A percentile compares a stretch with the other conserved stretches of the same genome.
phyloP scores from a whole-genome alignment of 805 yeast species.

The Yarrowia keelungensis region DNA sequence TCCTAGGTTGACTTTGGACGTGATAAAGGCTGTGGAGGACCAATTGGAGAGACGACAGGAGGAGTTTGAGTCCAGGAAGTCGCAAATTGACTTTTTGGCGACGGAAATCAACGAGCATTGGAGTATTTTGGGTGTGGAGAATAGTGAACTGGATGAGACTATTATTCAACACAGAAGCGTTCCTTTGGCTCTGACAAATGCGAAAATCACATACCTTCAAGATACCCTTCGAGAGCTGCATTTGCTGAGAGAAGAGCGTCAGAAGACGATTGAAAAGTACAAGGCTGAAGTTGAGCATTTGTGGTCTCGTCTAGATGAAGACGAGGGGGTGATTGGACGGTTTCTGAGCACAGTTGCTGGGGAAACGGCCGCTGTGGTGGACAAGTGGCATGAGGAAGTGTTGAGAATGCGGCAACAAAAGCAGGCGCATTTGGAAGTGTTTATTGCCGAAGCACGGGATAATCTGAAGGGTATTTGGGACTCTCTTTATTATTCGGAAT shows the following conservation, averaged over 20 bases:
- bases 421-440: slow-evolving; percentile 67
- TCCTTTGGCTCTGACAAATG: background rate
- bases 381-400: slow-evolving; percentile 56
- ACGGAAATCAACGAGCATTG: slow-evolving; percentile 18
- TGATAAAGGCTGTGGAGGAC: background rate
- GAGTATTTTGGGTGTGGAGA: slow-evolving; percentile 24
- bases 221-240: slow-evolving; percentile 23
- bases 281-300: slow-evolving; percentile 20
- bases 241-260: slow-evolving; percentile 1
- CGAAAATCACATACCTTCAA: slow-evolving; percentile 8
- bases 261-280: slow-evolving; percentile 5
- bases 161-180: slow-evolving; percentile 24
- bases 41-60: background rate
- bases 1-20: slow-evolving; percentile 22
- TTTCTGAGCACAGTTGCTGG: slow-evolving; percentile 25
- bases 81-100: slow-evolving; percentile 18
- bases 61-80: slow-evolving; percentile 13
- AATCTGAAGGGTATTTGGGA: slow-evolving; percentile 70
- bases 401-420: slow-evolving; percentile 65
- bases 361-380: slow-evolving; percentile 16
- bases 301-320: slow-evolving; percentile 18
- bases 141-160: slow-evolving; percentile 24
- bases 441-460: slow-evolving; percentile 66
- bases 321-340: background rate
- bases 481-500: slow-evolving; percentile 62